Conservation (phyloP, 768 basidiomycete species). For the Termitomyces sp. region DNA sequence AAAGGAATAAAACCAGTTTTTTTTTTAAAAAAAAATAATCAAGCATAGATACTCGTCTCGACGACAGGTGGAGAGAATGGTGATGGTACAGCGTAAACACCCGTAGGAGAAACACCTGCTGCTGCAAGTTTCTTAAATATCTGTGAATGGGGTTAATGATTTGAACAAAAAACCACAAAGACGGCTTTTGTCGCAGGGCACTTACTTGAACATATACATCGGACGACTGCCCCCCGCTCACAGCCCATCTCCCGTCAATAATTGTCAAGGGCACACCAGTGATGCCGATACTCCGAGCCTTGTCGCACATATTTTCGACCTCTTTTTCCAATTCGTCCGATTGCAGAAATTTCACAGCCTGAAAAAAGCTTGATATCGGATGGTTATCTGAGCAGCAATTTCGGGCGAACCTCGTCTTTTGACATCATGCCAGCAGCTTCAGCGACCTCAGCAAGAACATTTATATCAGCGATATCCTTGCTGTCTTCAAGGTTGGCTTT, state of each 20-base stretch:
- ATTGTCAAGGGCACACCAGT: constrained; percentile 78
- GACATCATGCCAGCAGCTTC: constrained; percentile 52
- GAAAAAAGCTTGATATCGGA: constrained; percentile 5
- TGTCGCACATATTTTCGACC: constrained; percentile 55
- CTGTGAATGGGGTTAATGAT: constrained; percentile 15
- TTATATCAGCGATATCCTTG: constrained; percentile 56
- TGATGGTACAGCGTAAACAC: constrained; percentile 28
- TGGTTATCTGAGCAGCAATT: neutral
- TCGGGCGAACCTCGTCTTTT: constrained; percentile 47
- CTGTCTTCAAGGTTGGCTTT: constrained; percentile 61
- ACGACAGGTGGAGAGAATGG: constrained; percentile 28
- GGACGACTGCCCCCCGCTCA: constrained; percentile 68
- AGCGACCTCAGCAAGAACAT: constrained; percentile 56
- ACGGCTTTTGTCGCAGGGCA: neutral
- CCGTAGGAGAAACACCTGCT: constrained; percentile 22
- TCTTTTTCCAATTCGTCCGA: constrained; percentile 63
- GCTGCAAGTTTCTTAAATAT: constrained; percentile 50
- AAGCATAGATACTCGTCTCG: constrained; percentile 19
- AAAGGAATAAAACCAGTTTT: neutral
- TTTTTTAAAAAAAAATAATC: neutral
- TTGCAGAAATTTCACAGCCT: constrained; percentile 63
- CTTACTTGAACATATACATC: constrained; percentile 67
- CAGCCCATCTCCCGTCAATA: constrained; percentile 74
- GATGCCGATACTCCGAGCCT: constrained; percentile 62
- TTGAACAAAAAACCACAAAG: neutral